Percentiles rank a stretch among this genome's conserved stretches.
phyloP scores from a whole-genome alignment of 1,284 basidiomycete genomes.

The Apiotrichum veenhuisii region DNA sequence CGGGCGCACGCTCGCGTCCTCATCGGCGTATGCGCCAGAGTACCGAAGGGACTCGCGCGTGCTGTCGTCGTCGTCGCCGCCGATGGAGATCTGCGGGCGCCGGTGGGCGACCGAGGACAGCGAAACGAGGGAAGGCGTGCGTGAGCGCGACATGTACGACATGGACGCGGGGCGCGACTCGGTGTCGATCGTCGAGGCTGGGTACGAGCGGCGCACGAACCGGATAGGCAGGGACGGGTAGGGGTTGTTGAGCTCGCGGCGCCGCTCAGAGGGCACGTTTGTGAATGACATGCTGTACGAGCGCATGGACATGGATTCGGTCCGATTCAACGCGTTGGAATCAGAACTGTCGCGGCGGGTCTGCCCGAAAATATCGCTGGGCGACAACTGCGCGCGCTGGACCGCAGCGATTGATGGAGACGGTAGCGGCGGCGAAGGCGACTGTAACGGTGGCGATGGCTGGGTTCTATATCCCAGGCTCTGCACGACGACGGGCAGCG shows the following conservation, averaged over 20 bases:
- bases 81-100: constrained; percentile 16
- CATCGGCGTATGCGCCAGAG: constrained; percentile 64
- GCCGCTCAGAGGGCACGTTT: constrained; percentile 19
- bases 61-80: constrained; percentile 24
- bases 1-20: constrained; percentile 81
- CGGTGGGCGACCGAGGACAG: background rate
- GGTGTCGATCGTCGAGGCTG: constrained; percentile 28
- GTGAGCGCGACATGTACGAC: constrained; percentile 28
- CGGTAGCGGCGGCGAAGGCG: too few species aligned
- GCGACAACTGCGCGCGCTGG: background rate
- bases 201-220: constrained; percentile 18
- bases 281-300: constrained; percentile 19
- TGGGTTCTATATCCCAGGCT: background rate
- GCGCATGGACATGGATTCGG: constrained; percentile 44
- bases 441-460: background rate
- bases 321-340: constrained; percentile 1
- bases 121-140: constrained; percentile 20
- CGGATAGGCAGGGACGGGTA: constrained; percentile 45
- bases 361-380: background rate
- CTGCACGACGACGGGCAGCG: background rate
- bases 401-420: too few species aligned
- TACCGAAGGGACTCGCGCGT: constrained; percentile 5
- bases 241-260: constrained; percentile 43
- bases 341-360: background rate
- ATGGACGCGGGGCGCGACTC: constrained; percentile 21